A percentile compares a stretch with the other conserved stretches of the same genome.
Conservation (phyloP, 2,329 filamentous ascomycete species). For the Rugonectria rugulosa region DNA sequence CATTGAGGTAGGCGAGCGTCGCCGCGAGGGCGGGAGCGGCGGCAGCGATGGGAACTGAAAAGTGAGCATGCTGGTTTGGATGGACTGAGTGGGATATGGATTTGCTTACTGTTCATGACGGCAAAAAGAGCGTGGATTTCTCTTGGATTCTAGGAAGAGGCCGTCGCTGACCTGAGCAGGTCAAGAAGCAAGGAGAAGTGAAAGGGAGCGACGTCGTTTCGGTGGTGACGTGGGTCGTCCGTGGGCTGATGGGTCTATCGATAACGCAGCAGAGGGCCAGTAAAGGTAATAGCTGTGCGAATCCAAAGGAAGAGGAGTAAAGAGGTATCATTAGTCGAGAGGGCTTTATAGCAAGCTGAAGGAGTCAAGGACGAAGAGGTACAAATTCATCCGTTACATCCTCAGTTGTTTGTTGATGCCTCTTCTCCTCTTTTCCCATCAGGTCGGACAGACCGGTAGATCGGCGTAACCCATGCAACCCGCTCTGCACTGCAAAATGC, state of each 20-base stretch:
- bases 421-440: no score
- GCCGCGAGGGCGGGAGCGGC: slow-evolving; percentile 70
- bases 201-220: neutral
- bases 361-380: no score
- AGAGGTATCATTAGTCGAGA: no score
- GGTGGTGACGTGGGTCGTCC: slow-evolving; percentile 8
- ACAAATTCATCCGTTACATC: no score
- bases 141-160: neutral
- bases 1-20: slow-evolving; percentile 80
- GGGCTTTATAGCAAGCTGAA: no score
- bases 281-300: no score
- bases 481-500: no score
- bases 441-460: no score
- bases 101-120: slow-evolving; percentile 30
- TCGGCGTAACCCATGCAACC: no score
- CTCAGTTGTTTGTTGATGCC: no score
- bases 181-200: neutral
- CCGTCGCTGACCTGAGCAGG: neutral
- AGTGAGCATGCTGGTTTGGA: neutral
- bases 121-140: neutral
- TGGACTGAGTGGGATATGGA: no score
- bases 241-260: slow-evolving; percentile 14
- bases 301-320: neutral
- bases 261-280: neutral
- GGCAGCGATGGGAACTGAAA: slow-evolving; percentile 59